These are phyloP conservation scores for Sporothrix curviconia DNA, from an alignment of 2,329 filamentous ascomycete species.

Conservation along the genomic window DNA sequence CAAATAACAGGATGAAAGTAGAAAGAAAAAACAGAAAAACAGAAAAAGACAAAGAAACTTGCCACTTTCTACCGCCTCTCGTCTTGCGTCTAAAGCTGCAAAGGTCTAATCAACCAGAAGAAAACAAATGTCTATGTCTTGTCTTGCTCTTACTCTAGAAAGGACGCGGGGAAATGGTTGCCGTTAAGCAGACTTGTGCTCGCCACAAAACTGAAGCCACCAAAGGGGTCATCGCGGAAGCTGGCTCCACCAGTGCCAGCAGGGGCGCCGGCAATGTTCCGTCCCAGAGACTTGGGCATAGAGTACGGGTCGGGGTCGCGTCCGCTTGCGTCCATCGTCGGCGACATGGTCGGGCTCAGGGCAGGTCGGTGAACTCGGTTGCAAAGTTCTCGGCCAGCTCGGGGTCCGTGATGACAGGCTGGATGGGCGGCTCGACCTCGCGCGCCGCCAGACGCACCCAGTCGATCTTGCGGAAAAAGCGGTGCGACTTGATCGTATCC, in stretches of 20 bases:
- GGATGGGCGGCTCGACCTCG: slow-evolving; percentile 81
- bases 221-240: slow-evolving; percentile 51
- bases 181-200: slow-evolving; percentile 49
- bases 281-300: background rate
- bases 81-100: background rate
- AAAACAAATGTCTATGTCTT: background rate
- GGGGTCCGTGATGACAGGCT: slow-evolving; percentile 89
- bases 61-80: background rate
- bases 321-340: slow-evolving; percentile 22
- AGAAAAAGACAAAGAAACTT: background rate
- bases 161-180: slow-evolving; percentile 31
- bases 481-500: slow-evolving; percentile 76
- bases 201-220: slow-evolving; percentile 59
- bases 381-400: slow-evolving; percentile 96
- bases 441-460: slow-evolving; percentile 81
- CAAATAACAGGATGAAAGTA: background rate
- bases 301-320: slow-evolving; percentile 26
- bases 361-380: slow-evolving; percentile 80
- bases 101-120: background rate
- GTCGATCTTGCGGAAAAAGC: slow-evolving; percentile 95
- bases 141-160: slow-evolving; percentile 6
- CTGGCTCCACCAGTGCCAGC: slow-evolving; percentile 14
- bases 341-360: slow-evolving; percentile 65
- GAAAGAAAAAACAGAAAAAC: background rate
- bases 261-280: slow-evolving; percentile 4